Percentiles rank a stretch among this genome's conserved stretches.
These are phyloP conservation scores for Perkinsus chesapeaki DNA, from an alignment of 169 alveolate genomes.

Conservation along the genomic window DNA sequence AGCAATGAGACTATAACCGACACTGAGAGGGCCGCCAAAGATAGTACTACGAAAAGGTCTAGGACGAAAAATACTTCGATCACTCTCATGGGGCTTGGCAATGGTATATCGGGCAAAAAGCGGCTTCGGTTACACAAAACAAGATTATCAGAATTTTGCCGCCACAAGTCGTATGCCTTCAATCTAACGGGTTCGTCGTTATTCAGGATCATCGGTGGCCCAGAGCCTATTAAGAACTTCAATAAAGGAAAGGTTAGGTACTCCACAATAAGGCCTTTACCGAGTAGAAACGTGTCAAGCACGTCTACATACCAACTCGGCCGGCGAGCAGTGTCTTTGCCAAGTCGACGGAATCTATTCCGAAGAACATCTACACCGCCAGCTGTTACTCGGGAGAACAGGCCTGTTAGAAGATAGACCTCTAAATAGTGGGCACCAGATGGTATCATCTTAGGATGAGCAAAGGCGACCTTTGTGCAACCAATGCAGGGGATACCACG, in stretches of 20 bases:
- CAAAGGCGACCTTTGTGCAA: background rate
- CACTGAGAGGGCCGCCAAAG: no score
- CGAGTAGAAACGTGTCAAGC: background rate
- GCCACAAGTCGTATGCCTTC: background rate
- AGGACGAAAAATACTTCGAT: background rate
- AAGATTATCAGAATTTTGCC: background rate
- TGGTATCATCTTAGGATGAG: background rate
- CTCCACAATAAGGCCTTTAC: background rate
- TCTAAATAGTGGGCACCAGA: background rate
- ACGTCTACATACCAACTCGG: background rate
- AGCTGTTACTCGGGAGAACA: background rate
- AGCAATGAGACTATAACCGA: no score
- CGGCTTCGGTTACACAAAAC: background rate
- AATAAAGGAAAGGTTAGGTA: background rate
- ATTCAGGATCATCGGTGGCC: background rate
- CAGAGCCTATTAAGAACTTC: background rate
- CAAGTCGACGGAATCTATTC: background rate
- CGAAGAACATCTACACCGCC: background rate
- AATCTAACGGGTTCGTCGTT: background rate
- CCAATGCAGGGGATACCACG: background rate
- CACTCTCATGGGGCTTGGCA: background rate
- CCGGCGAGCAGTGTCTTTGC: background rate
- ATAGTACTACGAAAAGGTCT: no score
- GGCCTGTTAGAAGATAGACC: background rate
- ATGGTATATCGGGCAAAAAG: background rate